Conservation (phyloP, 2,329 filamentous ascomycete genomes). For the Penicillium glabrum region DNA sequence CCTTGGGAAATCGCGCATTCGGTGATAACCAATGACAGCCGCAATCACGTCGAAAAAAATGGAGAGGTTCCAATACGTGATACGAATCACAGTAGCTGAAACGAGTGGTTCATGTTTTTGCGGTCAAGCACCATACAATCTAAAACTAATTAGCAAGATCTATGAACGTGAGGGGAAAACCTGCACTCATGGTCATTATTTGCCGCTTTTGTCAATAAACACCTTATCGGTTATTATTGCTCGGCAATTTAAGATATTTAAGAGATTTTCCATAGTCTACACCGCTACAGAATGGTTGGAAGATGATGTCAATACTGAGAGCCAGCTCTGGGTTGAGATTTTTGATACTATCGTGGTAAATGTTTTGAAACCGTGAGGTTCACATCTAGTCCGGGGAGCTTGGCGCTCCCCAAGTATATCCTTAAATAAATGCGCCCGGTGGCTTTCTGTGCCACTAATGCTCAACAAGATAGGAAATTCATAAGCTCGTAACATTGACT, state of each 20-base stretch:
- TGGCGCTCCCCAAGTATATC: too few relatives aligned
- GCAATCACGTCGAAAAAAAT: neutral
- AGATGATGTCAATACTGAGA: neutral
- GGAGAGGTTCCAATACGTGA: neutral
- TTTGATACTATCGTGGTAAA: neutral
- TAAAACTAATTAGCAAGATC: neutral
- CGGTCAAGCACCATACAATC: neutral
- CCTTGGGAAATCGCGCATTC: neutral
- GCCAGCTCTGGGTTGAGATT: neutral
- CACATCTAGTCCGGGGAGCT: too few relatives aligned
- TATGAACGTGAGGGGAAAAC: too few relatives aligned
- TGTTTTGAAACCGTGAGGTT: neutral
- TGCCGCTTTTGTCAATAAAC: too few relatives aligned
- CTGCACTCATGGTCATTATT: too few relatives aligned
- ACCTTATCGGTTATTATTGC: too few relatives aligned
- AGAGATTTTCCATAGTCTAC: too few relatives aligned
- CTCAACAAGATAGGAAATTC: neutral
- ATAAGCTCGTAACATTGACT: neutral
- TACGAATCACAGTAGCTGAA: neutral
- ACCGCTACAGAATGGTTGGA: neutral
- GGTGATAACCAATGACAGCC: neutral
- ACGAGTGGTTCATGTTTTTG: neutral
- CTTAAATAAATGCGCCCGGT: neutral
- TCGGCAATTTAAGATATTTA: too few relatives aligned
- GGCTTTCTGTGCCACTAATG: neutral